phyloP scores from a whole-genome alignment of 768 basidiomycete species.

The Mycena epipterygia region DNA sequence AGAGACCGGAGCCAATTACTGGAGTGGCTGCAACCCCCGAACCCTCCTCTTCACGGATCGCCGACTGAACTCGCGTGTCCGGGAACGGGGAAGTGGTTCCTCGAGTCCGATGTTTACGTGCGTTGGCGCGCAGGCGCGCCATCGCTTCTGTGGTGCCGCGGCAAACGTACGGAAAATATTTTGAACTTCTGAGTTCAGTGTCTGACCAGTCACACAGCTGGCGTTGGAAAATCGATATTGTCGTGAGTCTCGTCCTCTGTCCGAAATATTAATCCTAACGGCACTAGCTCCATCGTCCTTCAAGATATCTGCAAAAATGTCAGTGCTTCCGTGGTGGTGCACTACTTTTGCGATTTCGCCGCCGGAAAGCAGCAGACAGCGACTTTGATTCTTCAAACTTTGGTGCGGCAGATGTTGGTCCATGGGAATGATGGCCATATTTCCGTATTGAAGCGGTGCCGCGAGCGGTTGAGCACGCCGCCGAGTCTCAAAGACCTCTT shows the following conservation, averaged over 20 bases:
- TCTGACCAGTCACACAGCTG: constrained; percentile 9
- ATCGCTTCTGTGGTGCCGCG: constrained; percentile 28
- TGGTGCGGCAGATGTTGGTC: constrained; percentile 20
- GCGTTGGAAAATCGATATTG: constrained; percentile 28
- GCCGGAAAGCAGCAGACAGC: constrained; percentile 20
- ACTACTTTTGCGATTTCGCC: constrained; percentile 32
- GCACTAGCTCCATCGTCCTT: constrained; percentile 24
- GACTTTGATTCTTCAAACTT: constrained; percentile 11
- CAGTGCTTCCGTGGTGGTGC: constrained; percentile 5
- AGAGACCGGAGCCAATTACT: constrained; percentile 13
- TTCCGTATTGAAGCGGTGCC: constrained; percentile 22
- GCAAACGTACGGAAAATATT: constrained; percentile 19
- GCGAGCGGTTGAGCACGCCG: constrained; percentile 23
- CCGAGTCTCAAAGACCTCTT: constrained; percentile 17
- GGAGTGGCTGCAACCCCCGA: constrained; percentile 21
- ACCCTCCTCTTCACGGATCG: constrained; percentile 3
- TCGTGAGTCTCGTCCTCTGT: constrained; percentile 11
- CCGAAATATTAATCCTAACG: background rate
- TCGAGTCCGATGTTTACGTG: constrained; percentile 21
- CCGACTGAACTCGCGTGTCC: constrained; percentile 17
- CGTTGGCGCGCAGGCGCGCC: constrained; percentile 12
- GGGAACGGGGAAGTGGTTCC: constrained; percentile 29
- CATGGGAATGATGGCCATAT: constrained; percentile 17
- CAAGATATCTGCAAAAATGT: constrained; percentile 19
- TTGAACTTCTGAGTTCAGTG: background rate